Evolutionary conservation across 768 basidiomycete genomes (phyloP).

Genomic region (Amanita rubescens): DNA sequence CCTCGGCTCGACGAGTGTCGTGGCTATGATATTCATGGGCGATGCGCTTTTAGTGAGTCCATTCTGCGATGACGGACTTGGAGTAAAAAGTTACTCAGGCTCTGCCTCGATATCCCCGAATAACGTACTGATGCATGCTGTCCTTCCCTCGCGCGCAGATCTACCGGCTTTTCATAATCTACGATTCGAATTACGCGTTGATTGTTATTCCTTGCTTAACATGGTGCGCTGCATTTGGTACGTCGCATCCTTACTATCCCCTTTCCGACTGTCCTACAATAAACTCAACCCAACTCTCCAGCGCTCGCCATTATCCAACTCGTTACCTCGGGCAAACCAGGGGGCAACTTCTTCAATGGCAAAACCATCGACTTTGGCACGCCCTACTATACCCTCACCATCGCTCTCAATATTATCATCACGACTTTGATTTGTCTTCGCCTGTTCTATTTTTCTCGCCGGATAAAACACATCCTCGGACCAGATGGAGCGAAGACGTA

Average conservation of each 20-base stretch:
- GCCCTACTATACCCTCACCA: conserved; percentile 33
- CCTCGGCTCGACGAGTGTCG: conserved; percentile 12
- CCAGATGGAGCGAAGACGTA: conserved; percentile 25
- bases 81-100: background rate
- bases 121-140: background rate
- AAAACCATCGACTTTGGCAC: conserved; percentile 29
- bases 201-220: conserved; percentile 19
- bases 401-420: conserved; percentile 34
- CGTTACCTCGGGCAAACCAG: conserved; percentile 29
- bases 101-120: too few species aligned
- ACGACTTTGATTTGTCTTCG: conserved; percentile 33
- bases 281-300: conserved; percentile 8
- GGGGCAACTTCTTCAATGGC: conserved; percentile 33
- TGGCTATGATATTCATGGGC: conserved; percentile 24
- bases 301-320: conserved; percentile 34
- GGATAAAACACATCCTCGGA: conserved; percentile 21
- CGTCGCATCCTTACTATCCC: conserved; percentile 4
- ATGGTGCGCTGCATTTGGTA: conserved; percentile 23
- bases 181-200: conserved; percentile 18
- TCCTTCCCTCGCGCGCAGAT: conserved; percentile 15
- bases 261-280: background rate
- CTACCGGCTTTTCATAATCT: conserved; percentile 25
- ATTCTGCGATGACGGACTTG: background rate
- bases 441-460: conserved; percentile 23
- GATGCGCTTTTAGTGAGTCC: conserved; percentile 24